Conservation (phyloP, 352 stramenopile species). For the Aphanomyces euteiches region DNA sequence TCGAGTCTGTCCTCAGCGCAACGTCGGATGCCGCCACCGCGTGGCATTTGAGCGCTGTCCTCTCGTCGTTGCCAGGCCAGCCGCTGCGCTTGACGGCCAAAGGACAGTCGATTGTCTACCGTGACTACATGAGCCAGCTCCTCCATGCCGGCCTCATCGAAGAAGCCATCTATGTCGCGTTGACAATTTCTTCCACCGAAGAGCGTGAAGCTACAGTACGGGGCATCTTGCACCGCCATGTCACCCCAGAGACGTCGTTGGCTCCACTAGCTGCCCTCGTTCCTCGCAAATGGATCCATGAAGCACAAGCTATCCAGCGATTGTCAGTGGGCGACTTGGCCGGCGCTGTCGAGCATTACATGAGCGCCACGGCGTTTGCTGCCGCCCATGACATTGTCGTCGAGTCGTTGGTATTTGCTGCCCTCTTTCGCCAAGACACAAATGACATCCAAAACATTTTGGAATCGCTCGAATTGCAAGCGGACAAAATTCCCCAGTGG, state of each 20-base stretch:
- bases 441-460: constrained; percentile 46
- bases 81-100: constrained; percentile 46
- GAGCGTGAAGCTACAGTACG: constrained; percentile 60
- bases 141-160: constrained; percentile 61
- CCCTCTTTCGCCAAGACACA: constrained; percentile 65
- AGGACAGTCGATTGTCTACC: constrained; percentile 73
- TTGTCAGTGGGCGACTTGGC: constrained; percentile 47
- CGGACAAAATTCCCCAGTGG: constrained; percentile 59
- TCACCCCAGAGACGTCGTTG: constrained; percentile 35
- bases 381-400: constrained; percentile 61
- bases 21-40: constrained; percentile 50
- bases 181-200: constrained; percentile 58
- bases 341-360: constrained; percentile 73
- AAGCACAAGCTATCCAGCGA: constrained; percentile 57
- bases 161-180: constrained; percentile 70
- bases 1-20: constrained; percentile 32
- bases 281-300: constrained; percentile 63
- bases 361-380: constrained; percentile 54
- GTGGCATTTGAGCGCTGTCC: constrained; percentile 72
- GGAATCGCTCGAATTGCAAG: constrained; percentile 52
- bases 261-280: constrained; percentile 48
- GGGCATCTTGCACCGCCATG: constrained; percentile 62
- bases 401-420: constrained; percentile 50
- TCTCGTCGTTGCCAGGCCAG: constrained; percentile 68
- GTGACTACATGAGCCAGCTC: constrained; percentile 79